Evolutionary conservation across 805 yeast species (phyloP).

Genomic region (Candida dajiaensis): DNA sequence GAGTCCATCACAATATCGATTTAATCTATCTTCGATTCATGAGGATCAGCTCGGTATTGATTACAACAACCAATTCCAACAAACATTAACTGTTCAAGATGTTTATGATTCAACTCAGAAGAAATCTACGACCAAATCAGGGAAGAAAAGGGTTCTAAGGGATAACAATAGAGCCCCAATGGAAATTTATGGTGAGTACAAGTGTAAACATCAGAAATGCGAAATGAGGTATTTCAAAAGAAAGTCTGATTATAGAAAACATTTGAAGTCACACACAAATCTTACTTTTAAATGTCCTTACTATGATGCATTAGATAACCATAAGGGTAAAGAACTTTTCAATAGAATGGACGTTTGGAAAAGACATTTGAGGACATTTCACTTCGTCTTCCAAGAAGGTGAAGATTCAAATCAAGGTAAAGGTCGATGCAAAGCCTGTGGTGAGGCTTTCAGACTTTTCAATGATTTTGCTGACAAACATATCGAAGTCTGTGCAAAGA

Average conservation of each 20-base stretch:
- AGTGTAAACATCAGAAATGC: background rate
- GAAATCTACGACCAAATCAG: background rate
- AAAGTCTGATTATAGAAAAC: slow-evolving; percentile 7
- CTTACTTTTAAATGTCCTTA: slow-evolving; percentile 8
- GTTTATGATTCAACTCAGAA: background rate
- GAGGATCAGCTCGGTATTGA: background rate
- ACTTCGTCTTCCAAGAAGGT: slow-evolving; percentile 30
- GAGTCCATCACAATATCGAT: background rate
- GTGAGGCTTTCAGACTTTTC: slow-evolving; percentile 45
- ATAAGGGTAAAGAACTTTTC: slow-evolving; percentile 71
- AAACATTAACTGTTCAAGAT: background rate
- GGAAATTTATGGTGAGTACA: background rate
- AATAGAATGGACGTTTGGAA: slow-evolving; percentile 69
- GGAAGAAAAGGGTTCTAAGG: background rate
- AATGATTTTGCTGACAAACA: slow-evolving; percentile 31
- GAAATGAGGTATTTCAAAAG: background rate
- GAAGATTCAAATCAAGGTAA: slow-evolving; percentile 32
- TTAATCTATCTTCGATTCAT: background rate
- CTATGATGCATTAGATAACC: slow-evolving; percentile 36
- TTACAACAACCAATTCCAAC: background rate
- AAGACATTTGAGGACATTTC: slow-evolving; percentile 66
- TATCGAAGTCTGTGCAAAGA: slow-evolving; percentile 6
- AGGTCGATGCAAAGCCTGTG: slow-evolving; percentile 68
- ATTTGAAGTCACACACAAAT: slow-evolving; percentile 4
- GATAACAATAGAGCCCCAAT: background rate